Evolutionary conservation across 805 yeast genomes (phyloP).

Genomic region (Kazachstania taianensis): DNA sequence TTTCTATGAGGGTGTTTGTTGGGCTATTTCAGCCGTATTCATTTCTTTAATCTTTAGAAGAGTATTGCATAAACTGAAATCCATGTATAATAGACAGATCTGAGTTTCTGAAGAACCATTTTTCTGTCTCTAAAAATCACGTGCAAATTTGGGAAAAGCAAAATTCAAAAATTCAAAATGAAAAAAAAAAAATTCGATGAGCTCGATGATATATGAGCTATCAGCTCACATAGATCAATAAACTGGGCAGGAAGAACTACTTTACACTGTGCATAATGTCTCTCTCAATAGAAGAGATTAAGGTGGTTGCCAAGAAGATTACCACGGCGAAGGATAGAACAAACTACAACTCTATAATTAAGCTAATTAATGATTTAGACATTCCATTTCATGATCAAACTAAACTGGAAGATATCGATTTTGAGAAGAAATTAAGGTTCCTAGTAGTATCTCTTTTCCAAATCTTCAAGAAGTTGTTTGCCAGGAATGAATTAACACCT

Average conservation of each 20-base stretch:
- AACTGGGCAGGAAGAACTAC: neutral
- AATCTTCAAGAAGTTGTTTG: constrained; percentile 26
- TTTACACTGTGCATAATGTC: constrained; percentile 7
- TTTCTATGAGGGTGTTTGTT: no score
- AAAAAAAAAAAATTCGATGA: neutral
- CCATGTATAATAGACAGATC: neutral
- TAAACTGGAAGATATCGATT: constrained; percentile 5
- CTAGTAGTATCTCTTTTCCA: constrained; percentile 25
- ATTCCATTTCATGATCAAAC: constrained; percentile 5
- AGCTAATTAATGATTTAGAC: constrained; percentile 17
- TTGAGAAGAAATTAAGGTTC: constrained; percentile 21
- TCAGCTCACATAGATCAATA: no score
- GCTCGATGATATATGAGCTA: no score
- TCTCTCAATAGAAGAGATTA: constrained; percentile 20
- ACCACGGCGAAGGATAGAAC: constrained; percentile 21
- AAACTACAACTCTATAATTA: constrained; percentile 26
- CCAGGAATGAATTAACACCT: constrained; percentile 23
- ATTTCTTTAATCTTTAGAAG: no score
- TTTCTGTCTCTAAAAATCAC: no score
- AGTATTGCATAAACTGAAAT: neutral
- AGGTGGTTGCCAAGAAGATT: constrained; percentile 20
- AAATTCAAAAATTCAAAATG: neutral
- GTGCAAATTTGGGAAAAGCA: no score
- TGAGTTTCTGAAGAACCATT: no score
- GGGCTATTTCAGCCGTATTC: no score